Evolutionary conservation across 306 rosid species (phyloP).

Genomic region (Senna tora): DNA sequence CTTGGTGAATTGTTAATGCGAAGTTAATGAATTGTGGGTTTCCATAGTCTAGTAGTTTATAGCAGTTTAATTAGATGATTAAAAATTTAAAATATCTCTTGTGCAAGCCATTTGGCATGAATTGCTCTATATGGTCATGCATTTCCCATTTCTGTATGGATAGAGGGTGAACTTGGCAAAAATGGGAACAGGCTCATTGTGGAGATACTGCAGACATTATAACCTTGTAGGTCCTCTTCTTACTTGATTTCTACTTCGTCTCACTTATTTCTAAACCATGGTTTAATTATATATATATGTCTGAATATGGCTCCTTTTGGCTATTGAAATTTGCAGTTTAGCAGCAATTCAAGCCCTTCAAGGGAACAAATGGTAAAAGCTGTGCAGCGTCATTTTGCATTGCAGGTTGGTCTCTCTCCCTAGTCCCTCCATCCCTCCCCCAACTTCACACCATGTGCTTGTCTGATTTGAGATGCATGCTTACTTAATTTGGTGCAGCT

Average conservation of each 20-base stretch:
- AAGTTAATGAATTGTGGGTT: neutral
- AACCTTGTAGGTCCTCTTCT: conserved; percentile 58
- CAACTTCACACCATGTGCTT: too few relatives aligned
- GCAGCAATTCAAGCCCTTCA: conserved; percentile 41
- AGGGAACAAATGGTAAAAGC: conserved; percentile 54
- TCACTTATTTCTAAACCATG: neutral
- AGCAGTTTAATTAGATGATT: neutral
- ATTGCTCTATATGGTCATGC: neutral
- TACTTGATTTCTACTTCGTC: neutral
- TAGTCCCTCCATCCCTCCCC: too few relatives aligned
- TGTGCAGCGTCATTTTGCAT: conserved; percentile 53
- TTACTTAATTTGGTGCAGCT: conserved; percentile 46
- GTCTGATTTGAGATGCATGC: too few relatives aligned
- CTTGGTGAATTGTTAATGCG: neutral
- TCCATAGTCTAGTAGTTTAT: too few relatives aligned
- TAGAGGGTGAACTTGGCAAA: conserved; percentile 60
- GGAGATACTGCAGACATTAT: conserved; percentile 65
- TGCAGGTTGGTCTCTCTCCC: conserved; percentile 46
- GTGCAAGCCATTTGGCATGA: neutral
- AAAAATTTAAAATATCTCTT: neutral
- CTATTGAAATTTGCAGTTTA: conserved; percentile 40
- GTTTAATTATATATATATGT: too few relatives aligned
- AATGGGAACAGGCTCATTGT: conserved; percentile 58
- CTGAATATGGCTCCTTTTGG: neutral
- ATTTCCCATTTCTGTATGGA: neutral